Base-by-base conservation (phyloP, 1,284 basidiomycete genomes). In the Cryptococcus maquisensis region DNA sequence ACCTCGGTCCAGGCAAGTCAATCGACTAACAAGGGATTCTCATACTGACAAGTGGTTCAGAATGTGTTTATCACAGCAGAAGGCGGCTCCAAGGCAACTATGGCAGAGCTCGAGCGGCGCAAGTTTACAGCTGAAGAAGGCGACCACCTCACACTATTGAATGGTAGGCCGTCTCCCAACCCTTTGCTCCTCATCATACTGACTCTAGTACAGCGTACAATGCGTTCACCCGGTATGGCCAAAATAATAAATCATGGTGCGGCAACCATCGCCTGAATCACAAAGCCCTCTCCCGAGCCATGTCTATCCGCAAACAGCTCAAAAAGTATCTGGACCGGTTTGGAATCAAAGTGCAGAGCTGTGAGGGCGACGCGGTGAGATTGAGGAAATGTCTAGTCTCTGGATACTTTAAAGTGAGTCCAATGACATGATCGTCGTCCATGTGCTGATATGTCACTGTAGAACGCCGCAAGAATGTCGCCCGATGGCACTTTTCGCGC, bases 81-180 rank as follows among this genome's bases (percentile, higher is more conserved):
- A 16, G 75, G 75, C 9, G 91, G 90, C 7, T 83, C 84, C n/a
- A 81, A 84, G 15, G 89, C 87, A 7, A 88, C 90, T 0, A 72
- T 92, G 50, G 90, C 88, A 9, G 91, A 96, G 73, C 77, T 98
- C 9, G 90, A 95, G 72, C 81, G 90, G 47, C 80, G 95, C 51
- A 95, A 96, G 68, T 98, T 98, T 66, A 95, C 91, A 0, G 92
- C 93, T 0, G 90, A 96, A 74, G 94, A 99, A 83, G 96, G 96
- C 62, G 94, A 98, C 69, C 90, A 95, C 71, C 77, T 97, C 5
- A 97, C 93, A 2, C 79, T 94, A 5, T 73, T 97, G 23, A 98
- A 97, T 73, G 90, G 91, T 87, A 66, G 28, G 78, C 58, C 42
- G 42, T 41, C 23, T 20, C 43, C 39, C 32, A 13, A 10, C 16